These are phyloP conservation scores for Zizania palustris DNA, from an alignment of 202 grass and related monocot species.

Conservation along the genomic window DNA sequence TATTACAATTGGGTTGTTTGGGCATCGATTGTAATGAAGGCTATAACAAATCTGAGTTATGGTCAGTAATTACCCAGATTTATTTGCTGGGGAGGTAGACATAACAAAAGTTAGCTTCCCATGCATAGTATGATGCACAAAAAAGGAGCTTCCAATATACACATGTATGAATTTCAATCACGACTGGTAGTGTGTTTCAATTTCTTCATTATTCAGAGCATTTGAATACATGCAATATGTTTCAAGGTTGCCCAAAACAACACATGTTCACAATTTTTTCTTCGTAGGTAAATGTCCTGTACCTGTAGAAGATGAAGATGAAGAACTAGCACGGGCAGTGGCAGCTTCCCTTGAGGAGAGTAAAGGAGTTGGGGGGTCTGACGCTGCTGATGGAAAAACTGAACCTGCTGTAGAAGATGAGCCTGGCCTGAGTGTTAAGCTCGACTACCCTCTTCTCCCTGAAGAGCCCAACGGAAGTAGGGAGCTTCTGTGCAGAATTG, in stretches of 20 bases:
- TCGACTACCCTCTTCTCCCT: conserved; percentile 69
- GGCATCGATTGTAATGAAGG: background rate
- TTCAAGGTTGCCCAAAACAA: too few species aligned
- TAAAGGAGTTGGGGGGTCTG: conserved; percentile 40
- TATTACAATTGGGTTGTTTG: background rate
- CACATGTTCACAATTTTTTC: too few species aligned
- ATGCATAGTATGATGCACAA: conserved; percentile 5
- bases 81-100: background rate
- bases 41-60: background rate
- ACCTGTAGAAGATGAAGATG: conserved; percentile 54
- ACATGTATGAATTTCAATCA: background rate
- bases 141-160: background rate
- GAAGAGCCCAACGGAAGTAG: conserved; percentile 78
- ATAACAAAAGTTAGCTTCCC: background rate
- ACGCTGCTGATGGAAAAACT: conserved; percentile 36
- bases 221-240: too few species aligned
- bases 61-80: background rate
- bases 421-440: conserved; percentile 52
- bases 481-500: conserved; percentile 76
- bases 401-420: conserved; percentile 43
- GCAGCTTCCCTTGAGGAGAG: conserved; percentile 64
- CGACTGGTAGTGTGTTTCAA: background rate
- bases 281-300: background rate
- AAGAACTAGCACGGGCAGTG: conserved; percentile 64
- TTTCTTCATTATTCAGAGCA: background rate